A percentile compares a stretch with the other conserved stretches of the same genome.
Evolutionary conservation across 345 rosid genomes (phyloP).

Genomic region (Mangifera indica): DNA sequence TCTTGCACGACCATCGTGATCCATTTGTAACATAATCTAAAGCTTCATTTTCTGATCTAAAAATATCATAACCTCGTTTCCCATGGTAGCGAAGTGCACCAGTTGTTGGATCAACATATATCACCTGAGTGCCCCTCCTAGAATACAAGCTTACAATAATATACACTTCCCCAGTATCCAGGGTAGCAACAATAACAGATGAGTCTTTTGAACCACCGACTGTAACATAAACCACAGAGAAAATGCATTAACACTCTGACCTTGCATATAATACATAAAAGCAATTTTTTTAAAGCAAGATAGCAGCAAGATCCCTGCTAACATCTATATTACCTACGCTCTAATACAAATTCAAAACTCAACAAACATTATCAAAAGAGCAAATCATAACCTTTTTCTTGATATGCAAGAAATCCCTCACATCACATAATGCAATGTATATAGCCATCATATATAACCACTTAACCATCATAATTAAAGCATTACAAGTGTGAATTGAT

Average conservation of each 20-base stretch:
- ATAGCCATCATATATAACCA: not conserved
- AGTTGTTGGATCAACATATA: conserved; percentile 85
- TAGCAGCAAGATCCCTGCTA: not conserved
- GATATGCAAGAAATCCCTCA: not conserved
- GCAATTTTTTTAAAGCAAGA: not conserved
- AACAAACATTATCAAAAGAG: not conserved
- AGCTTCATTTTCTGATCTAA: conserved; percentile 81
- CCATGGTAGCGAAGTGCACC: conserved; percentile 68
- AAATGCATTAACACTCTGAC: not conserved
- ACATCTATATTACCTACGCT: not conserved
- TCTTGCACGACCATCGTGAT: conserved; percentile 52
- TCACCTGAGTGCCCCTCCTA: conserved; percentile 70
- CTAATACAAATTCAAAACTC: not conserved
- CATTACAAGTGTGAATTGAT: too few relatives aligned
- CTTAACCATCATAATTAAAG: not conserved
- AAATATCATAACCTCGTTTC: conserved; percentile 63
- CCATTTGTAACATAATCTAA: conserved; percentile 64
- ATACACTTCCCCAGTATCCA: conserved; percentile 77
- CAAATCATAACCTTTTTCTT: not conserved
- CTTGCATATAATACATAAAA: not conserved
- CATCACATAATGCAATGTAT: too few relatives aligned
- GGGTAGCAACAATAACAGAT: conserved; percentile 68
- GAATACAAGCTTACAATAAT: conserved; percentile 61
- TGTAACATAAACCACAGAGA: conserved; percentile 22
- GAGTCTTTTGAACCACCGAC: conserved; percentile 65